A percentile compares a stretch with the other conserved stretches of the same genome.
phyloP scores from a whole-genome alignment of 306 rosid genomes.

The apple (Malus domestica) region ASM211411v1 NC_041791.1:29114001-29114500 shows the following conservation, averaged over 20 bases:
- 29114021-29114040: background rate
- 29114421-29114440: background rate
- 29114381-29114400: background rate
- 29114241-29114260: background rate
- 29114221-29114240: background rate
- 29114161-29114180: background rate
- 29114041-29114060: constrained; percentile 48
- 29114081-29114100: constrained; percentile 95
- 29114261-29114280: background rate
- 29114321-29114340: background rate
- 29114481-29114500: background rate
- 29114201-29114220: background rate
- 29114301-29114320: background rate
- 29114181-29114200: background rate
- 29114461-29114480: background rate
- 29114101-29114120: constrained; percentile 88
- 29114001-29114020: background rate
- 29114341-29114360: background rate
- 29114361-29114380: background rate
- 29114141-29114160: constrained; percentile 99
- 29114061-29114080: constrained; percentile 90
- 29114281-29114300: background rate
- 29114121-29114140: constrained; percentile 90
- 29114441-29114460: background rate
- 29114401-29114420: background rate